Conservation (phyloP, 306 rosid species). For the Crataegus laevigata region DNA sequence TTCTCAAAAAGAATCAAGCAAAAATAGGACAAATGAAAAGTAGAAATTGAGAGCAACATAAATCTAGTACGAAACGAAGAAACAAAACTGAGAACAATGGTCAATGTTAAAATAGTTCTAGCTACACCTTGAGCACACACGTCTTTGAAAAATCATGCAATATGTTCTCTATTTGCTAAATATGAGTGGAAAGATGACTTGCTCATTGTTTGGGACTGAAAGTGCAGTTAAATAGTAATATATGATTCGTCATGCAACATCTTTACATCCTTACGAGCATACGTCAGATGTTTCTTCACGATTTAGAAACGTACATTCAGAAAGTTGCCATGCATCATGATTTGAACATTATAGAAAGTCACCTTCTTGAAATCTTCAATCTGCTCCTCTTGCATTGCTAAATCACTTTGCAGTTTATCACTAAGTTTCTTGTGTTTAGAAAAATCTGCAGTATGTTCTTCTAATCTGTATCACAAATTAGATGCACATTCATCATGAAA, state of each 20-base stretch:
- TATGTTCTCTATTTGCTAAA: not conserved
- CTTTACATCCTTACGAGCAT: not conserved
- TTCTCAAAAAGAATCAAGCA: not conserved
- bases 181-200: not conserved
- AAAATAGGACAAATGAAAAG: not conserved
- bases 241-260: not conserved
- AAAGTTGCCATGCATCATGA: not conserved
- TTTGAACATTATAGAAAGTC: not conserved
- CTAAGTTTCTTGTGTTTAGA: conserved; percentile 42
- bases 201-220: not conserved
- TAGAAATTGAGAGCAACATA: not conserved
- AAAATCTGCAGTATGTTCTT: conserved; percentile 58
- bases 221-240: not conserved
- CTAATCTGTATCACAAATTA: conserved; percentile 53
- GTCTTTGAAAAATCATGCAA: not conserved
- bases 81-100: not conserved
- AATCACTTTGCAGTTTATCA: conserved; percentile 46
- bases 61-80: not conserved
- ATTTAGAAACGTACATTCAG: not conserved
- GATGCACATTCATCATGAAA: conserved; percentile 6
- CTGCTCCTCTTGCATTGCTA: conserved; percentile 48
- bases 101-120: not conserved
- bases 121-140: not conserved
- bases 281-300: not conserved
- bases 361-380: conserved; percentile 67